Conservation (phyloP, 208 protist genomes). For the Trypanosoma lewisi region DNA sequence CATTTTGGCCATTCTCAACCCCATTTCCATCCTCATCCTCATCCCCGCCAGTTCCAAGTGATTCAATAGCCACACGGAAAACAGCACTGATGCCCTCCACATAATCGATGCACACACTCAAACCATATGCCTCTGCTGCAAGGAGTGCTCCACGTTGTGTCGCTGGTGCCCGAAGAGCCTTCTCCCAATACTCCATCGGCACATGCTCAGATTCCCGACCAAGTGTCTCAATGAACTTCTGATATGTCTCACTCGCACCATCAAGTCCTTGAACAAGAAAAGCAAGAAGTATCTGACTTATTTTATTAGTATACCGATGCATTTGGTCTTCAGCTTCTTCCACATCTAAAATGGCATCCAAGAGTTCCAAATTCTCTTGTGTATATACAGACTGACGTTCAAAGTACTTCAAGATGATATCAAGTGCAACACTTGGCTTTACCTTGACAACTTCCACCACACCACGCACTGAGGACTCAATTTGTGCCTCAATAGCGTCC, state of each 20-base stretch:
- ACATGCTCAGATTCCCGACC: slow-evolving; percentile 48
- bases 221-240: slow-evolving; percentile 58
- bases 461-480: slow-evolving; percentile 78
- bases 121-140: slow-evolving; percentile 63
- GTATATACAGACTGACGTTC: slow-evolving; percentile 45
- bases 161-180: slow-evolving; percentile 56
- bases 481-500: slow-evolving; percentile 79
- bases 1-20: slow-evolving; percentile 49
- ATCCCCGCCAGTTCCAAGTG: slow-evolving; percentile 50
- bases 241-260: slow-evolving; percentile 50
- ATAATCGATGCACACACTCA: slow-evolving; percentile 64
- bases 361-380: slow-evolving; percentile 63
- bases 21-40: too few relatives aligned
- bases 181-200: slow-evolving; percentile 60
- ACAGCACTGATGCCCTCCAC: slow-evolving; percentile 61
- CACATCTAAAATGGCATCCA: slow-evolving; percentile 78
- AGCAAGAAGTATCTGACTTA: slow-evolving; percentile 53
- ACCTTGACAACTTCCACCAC: slow-evolving; percentile 92
- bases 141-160: slow-evolving; percentile 69
- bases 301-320: slow-evolving; percentile 53
- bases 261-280: slow-evolving; percentile 67
- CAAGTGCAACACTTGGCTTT: slow-evolving; percentile 74
- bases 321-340: slow-evolving; percentile 80
- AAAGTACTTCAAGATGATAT: slow-evolving; percentile 80
- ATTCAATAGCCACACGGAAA: slow-evolving; percentile 67